Conservation (phyloP, 495 filamentous ascomycete genomes). For the Parmelia sp. region DNA sequence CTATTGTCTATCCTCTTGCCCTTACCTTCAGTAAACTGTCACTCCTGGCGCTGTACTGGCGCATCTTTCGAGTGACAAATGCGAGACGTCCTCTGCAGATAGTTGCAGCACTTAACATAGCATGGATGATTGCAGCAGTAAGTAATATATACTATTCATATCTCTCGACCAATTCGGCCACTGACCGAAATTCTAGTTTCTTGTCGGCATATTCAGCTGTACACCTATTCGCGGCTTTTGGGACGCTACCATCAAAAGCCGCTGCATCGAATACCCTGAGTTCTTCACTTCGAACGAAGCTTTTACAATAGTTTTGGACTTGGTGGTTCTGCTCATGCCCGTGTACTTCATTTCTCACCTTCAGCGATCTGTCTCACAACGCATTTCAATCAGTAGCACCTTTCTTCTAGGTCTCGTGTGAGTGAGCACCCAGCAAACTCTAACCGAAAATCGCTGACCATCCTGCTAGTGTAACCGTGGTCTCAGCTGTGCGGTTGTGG, state of each 20-base stretch:
- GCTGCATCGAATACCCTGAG: neutral
- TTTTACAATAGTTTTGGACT: neutral
- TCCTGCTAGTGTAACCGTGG: neutral
- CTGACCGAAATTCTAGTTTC: neutral
- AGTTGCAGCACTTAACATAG: neutral
- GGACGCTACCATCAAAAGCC: neutral
- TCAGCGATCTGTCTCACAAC: neutral
- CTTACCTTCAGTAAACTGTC: neutral
- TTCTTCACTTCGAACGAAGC: neutral
- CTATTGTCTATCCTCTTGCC: neutral
- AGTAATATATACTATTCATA: neutral
- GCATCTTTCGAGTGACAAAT: neutral
- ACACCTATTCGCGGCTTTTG: neutral
- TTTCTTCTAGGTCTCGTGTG: constrained; percentile 3
- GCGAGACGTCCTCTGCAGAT: neutral
- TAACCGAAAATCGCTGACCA: neutral
- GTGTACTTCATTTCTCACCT: neutral
- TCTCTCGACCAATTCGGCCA: neutral
- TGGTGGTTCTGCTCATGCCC: constrained; percentile 2
- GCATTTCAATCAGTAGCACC: neutral
- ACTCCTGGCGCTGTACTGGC: neutral
- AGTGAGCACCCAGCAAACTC: neutral
- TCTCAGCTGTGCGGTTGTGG: constrained; percentile 2
- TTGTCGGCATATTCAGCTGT: neutral
- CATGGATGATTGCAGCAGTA: neutral